Conservation (phyloP, 2,329 filamentous ascomycete genomes). For the Blastomyces percursus region DNA sequence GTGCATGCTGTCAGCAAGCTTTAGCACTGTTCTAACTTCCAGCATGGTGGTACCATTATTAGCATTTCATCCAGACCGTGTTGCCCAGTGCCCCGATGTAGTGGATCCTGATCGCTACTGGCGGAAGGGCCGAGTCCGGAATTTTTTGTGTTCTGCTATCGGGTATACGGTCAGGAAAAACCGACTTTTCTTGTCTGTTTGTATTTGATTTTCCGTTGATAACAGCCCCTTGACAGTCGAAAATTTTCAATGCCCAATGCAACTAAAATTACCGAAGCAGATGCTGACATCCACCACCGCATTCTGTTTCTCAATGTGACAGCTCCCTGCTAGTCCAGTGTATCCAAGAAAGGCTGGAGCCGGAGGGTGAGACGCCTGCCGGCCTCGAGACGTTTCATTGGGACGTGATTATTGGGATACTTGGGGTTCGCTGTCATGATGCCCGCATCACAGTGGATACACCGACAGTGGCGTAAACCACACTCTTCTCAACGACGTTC, state of each 20-base stretch:
- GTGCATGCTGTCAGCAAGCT: background rate
- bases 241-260: background rate
- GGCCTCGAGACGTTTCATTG: background rate
- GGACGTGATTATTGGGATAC: background rate
- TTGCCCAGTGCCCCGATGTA: background rate
- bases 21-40: background rate
- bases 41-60: slow-evolving; percentile 3
- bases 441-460: background rate
- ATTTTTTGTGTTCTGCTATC: background rate
- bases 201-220: background rate
- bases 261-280: background rate
- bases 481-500: background rate
- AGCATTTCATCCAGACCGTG: background rate
- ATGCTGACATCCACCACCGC: background rate
- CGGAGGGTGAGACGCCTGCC: background rate
- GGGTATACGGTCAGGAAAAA: background rate
- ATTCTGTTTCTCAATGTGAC: background rate
- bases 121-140: background rate
- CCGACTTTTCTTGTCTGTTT: background rate
- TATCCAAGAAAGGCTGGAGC: background rate
- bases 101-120: background rate
- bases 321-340: background rate
- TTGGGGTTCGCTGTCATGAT: background rate
- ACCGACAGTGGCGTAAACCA: background rate
- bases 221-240: background rate